Percentiles rank a stretch among this genome's conserved stretches.
These are phyloP conservation scores for Populus hybrid DNA, from an alignment of 441 rosid genomes.

Conservation along the genomic window DNA sequence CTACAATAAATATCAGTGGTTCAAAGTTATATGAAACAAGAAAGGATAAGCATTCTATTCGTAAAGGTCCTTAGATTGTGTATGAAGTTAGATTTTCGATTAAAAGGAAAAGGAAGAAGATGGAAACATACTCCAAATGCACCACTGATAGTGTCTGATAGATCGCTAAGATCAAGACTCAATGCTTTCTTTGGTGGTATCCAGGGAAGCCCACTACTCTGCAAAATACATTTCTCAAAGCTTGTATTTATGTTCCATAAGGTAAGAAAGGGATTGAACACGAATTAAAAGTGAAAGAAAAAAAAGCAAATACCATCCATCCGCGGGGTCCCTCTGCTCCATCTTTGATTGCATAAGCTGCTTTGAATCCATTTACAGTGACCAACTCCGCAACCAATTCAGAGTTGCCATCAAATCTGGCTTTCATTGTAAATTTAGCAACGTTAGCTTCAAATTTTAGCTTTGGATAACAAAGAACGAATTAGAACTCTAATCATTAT, in stretches of 20 bases:
- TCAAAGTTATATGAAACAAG: background rate
- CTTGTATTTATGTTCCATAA: background rate
- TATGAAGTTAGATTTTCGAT: background rate
- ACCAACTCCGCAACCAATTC: slow-evolving; percentile 87
- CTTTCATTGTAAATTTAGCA: slow-evolving; percentile 39
- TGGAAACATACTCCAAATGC: slow-evolving; percentile 54
- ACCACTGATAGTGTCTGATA: slow-evolving; percentile 51
- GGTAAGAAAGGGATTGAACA: background rate
- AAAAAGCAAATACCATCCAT: slow-evolving; percentile 67
- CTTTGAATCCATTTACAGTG: slow-evolving; percentile 84
- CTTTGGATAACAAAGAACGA: slow-evolving; percentile 5
- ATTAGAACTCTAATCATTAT: background rate
- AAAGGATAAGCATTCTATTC: background rate
- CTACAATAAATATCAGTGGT: background rate
- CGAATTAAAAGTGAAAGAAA: slow-evolving; percentile 1
- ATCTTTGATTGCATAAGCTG: slow-evolving; percentile 85
- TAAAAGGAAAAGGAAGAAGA: background rate
- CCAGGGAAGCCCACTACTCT: slow-evolving; percentile 93
- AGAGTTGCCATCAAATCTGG: slow-evolving; percentile 90
- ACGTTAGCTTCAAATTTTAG: slow-evolving; percentile 18
- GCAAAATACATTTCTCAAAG: slow-evolving; percentile 29
- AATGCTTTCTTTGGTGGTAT: slow-evolving; percentile 60
- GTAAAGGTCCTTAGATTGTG: background rate
- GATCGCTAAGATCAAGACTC: slow-evolving; percentile 62
- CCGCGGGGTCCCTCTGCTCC: slow-evolving; percentile 92